Percentiles rank a stretch among this genome's conserved stretches.
These are phyloP conservation scores for Spirogloea muscicola DNA, from an alignment of 139 green algal genomes.

Conservation along the genomic window DNA sequence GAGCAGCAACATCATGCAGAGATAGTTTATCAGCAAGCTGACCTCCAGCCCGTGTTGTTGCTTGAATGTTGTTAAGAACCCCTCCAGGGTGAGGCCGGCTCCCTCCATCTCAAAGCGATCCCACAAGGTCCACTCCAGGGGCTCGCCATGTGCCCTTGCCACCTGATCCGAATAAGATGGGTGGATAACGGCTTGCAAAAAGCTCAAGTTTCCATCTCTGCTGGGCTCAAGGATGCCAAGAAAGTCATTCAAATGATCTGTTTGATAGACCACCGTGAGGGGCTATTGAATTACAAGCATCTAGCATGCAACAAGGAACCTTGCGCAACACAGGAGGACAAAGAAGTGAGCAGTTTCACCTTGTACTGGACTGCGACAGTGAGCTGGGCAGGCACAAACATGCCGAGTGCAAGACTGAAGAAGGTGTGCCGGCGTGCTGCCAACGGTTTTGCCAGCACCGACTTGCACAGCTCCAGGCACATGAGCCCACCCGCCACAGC, in stretches of 20 bases:
- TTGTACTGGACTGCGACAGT: slow-evolving; percentile 14
- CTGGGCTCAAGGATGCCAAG: not conserved
- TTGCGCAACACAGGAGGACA: not conserved
- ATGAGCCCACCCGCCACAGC: slow-evolving; percentile 38
- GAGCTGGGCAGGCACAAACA: slow-evolving; percentile 39
- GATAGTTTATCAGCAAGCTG: too few relatives aligned
- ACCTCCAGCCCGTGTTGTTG: slow-evolving; percentile 44
- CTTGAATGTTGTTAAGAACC: slow-evolving; percentile 39
- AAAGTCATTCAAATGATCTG: not conserved
- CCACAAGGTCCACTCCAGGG: slow-evolving; percentile 44
- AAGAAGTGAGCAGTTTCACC: not conserved
- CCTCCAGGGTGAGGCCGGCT: slow-evolving; percentile 21
- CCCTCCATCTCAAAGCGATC: slow-evolving; percentile 45
- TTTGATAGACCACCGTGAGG: not conserved
- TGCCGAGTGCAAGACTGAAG: slow-evolving; percentile 46
- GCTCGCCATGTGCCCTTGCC: not conserved
- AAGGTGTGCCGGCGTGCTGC: slow-evolving; percentile 24
- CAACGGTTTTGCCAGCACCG: slow-evolving; percentile 24
- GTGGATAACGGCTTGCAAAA: not conserved
- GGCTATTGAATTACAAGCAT: not conserved
- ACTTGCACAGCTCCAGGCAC: slow-evolving; percentile 51
- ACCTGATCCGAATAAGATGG: not conserved
- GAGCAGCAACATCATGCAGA: not conserved
- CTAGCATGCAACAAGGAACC: not conserved
- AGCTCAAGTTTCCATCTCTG: too few relatives aligned